Conservation (phyloP, 148 eudicot species). For the Heliosperma pusillum region DNA sequence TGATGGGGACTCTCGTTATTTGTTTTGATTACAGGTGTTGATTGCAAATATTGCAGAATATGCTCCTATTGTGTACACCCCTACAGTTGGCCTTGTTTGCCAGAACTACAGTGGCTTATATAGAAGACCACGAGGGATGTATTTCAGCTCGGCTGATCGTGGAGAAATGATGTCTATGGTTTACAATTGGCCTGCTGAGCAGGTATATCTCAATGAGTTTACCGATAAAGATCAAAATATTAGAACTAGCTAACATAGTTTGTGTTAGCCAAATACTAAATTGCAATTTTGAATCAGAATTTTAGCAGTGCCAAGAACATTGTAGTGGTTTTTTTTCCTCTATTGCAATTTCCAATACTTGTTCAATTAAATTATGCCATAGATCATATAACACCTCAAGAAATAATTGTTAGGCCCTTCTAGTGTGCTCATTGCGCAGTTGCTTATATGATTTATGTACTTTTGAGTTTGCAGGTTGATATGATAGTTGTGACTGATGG, state of each 20-base stretch:
- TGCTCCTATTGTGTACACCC: conserved; percentile 96
- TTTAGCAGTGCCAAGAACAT: not conserved
- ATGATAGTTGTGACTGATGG: conserved; percentile 99
- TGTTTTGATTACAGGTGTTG: conserved; percentile 54
- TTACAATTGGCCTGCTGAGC: conserved; percentile 99
- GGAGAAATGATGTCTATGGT: conserved; percentile 99
- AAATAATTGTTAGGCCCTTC: not conserved
- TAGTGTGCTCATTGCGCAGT: not conserved
- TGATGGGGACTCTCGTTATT: conserved; percentile 5
- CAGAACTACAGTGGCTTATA: conserved; percentile 92
- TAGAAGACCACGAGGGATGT: conserved; percentile 98
- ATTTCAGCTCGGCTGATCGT: conserved; percentile 89
- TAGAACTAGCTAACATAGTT: not conserved
- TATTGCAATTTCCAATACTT: not conserved
- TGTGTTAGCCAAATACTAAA: not conserved
- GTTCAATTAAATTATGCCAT: not conserved
- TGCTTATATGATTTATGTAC: conserved; percentile 11
- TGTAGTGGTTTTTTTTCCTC: not conserved
- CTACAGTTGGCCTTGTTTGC: conserved; percentile 97
- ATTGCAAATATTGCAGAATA: conserved; percentile 91
- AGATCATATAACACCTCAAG: not conserved
- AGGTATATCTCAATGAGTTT: conserved; percentile 41
- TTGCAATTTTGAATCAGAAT: not conserved
- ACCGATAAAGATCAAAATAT: not conserved
- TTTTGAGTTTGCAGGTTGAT: conserved; percentile 63